Conservation (phyloP, 2,329 filamentous ascomycete species). For the Trichoderma koningiopsis region DNA sequence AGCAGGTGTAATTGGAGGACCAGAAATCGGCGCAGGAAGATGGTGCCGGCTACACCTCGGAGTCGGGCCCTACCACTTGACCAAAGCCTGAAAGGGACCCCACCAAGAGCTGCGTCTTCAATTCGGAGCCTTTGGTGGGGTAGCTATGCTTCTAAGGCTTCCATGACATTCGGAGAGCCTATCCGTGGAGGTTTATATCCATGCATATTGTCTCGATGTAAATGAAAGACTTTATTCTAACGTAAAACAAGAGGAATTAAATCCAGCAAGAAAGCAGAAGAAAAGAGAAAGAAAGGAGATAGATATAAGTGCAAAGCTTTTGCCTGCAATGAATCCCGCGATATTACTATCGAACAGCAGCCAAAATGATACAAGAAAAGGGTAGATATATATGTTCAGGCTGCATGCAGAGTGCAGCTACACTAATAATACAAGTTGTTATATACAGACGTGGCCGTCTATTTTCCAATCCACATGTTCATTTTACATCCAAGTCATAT, state of each 20-base stretch:
- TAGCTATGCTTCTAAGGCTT: background rate
- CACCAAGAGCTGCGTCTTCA: conserved; percentile 10
- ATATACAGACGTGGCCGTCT: conserved; percentile 11
- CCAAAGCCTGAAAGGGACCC: background rate
- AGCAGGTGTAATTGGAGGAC: conserved; percentile 16
- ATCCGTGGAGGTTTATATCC: background rate
- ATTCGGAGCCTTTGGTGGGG: conserved; percentile 12
- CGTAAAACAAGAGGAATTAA: no score
- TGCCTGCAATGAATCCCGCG: background rate
- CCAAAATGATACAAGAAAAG: background rate
- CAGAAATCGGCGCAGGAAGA: conserved; percentile 22
- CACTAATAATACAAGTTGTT: background rate
- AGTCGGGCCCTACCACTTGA: conserved; percentile 27
- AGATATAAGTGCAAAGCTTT: background rate
- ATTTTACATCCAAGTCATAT: background rate
- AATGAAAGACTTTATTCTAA: no score
- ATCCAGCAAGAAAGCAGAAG: background rate
- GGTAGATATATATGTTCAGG: background rate
- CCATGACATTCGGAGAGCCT: background rate
- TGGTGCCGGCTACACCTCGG: conserved; percentile 31
- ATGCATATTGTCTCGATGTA: background rate
- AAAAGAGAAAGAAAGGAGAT: background rate
- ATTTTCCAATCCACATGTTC: conserved; percentile 4
- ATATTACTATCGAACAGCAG: background rate
- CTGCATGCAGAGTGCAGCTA: background rate